These are phyloP conservation scores for Colletotrichum sp. DNA, from an alignment of 2,329 filamentous ascomycete species.

Conservation along the genomic window DNA sequence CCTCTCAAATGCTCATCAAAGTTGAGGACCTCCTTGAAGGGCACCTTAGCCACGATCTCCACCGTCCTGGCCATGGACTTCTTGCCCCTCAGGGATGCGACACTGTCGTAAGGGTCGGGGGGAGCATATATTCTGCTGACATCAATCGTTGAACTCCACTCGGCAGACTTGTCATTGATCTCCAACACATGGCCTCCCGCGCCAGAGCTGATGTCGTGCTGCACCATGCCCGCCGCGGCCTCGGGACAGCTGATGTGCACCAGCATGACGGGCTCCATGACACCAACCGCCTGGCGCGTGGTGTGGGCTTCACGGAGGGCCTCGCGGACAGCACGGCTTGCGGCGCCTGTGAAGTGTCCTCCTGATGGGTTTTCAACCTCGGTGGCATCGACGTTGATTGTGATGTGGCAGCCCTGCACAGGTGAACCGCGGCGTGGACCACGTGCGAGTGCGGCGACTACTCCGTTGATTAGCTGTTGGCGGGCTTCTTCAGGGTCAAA, in stretches of 20 bases:
- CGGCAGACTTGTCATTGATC: conserved; percentile 60
- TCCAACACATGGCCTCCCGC: conserved; percentile 77
- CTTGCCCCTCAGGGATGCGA: conserved; percentile 60
- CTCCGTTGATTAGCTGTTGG: conserved; percentile 76
- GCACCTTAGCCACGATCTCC: conserved; percentile 84
- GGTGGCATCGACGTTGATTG: conserved; percentile 67
- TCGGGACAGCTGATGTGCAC: conserved; percentile 88
- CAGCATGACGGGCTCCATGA: conserved; percentile 95
- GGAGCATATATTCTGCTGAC: conserved; percentile 82
- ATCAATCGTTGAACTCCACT: conserved; percentile 61
- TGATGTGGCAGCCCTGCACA: conserved; percentile 76
- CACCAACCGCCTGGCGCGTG: conserved; percentile 56
- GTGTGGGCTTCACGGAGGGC: conserved; percentile 67
- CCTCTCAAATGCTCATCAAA: conserved; percentile 89
- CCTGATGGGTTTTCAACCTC: conserved; percentile 63
- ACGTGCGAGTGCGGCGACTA: conserved; percentile 80
- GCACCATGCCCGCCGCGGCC: conserved; percentile 77
- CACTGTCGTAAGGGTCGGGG: conserved; percentile 76
- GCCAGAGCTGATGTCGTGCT: conserved; percentile 79
- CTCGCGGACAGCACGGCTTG: conserved; percentile 67
- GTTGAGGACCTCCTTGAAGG: conserved; percentile 94
- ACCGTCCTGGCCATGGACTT: conserved; percentile 54
- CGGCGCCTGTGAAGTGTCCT: conserved; percentile 69
- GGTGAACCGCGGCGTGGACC: conserved; percentile 84
- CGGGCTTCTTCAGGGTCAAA: conserved; percentile 57